A percentile compares a stretch with the other conserved stretches of the same genome.
phyloP scores from a whole-genome alignment of 2,329 filamentous ascomycete species.

The Fusarium domesticum region DNA sequence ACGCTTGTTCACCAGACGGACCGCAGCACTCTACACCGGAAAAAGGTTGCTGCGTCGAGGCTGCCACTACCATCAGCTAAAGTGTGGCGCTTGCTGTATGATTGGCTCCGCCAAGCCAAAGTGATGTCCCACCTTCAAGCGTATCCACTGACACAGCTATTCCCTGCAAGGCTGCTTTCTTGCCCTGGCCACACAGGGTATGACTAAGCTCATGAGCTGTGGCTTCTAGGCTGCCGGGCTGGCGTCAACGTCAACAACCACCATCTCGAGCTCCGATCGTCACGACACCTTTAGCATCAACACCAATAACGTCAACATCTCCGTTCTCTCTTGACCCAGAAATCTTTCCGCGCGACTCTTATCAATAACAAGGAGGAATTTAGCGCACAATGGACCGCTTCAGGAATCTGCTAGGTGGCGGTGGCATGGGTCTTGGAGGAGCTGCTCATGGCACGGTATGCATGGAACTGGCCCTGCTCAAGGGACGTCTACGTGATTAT shows the following conservation, averaged over 20 bases:
- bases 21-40: slow-evolving; percentile 25
- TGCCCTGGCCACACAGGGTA: slow-evolving; percentile 21
- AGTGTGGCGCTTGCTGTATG: not conserved
- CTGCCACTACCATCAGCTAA: not conserved
- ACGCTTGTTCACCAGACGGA: slow-evolving; percentile 10
- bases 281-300: slow-evolving; percentile 17
- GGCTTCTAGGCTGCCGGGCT: slow-evolving; percentile 34
- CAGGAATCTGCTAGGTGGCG: slow-evolving; percentile 80
- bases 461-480: slow-evolving; percentile 9
- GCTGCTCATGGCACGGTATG: slow-evolving; percentile 41
- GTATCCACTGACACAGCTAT: not conserved
- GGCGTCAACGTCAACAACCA: slow-evolving; percentile 35
- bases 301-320: slow-evolving; percentile 11
- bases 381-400: slow-evolving; percentile 75
- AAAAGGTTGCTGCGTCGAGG: slow-evolving; percentile 31
- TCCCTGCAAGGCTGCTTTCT: slow-evolving; percentile 1
- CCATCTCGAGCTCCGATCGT: slow-evolving; percentile 24
- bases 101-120: not conserved
- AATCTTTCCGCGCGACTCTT: slow-evolving; percentile 2
- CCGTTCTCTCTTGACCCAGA: slow-evolving; percentile 2
- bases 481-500: too few relatives aligned
- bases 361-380: slow-evolving; percentile 6
- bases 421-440: slow-evolving; percentile 63
- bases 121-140: not conserved
- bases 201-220: slow-evolving; percentile 30